A percentile compares a stretch with the other conserved stretches of the same genome.
Evolutionary conservation across 306 rosid species (phyloP).

Genomic region (Pterocarpus macrocarpus): DNA sequence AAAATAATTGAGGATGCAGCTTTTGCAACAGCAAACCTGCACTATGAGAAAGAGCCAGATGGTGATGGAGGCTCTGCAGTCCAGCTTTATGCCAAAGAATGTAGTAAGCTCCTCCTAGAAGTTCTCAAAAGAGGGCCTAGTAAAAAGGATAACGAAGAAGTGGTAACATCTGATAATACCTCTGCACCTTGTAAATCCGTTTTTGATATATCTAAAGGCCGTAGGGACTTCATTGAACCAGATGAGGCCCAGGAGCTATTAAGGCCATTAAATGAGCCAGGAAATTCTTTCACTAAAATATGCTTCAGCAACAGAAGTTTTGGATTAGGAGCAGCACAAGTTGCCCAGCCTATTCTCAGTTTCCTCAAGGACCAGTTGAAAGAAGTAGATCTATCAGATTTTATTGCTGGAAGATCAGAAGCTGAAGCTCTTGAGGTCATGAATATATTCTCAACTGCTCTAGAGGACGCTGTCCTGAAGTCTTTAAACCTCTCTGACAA

Average conservation of each 20-base stretch:
- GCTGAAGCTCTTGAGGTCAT: constrained; percentile 83
- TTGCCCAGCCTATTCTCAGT: constrained; percentile 72
- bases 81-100: constrained; percentile 95
- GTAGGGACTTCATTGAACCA: constrained; percentile 77
- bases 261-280: constrained; percentile 72
- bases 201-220: constrained; percentile 86
- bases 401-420: constrained; percentile 89
- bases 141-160: constrained; percentile 55
- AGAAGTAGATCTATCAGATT: constrained; percentile 87
- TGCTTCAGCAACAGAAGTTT: constrained; percentile 96
- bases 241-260: constrained; percentile 84
- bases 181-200: constrained; percentile 53
- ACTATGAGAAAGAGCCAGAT: constrained; percentile 84
- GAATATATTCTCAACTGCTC: constrained; percentile 77
- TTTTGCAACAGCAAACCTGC: constrained; percentile 71
- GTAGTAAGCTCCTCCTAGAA: constrained; percentile 83
- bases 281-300: constrained; percentile 82
- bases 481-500: constrained; percentile 84
- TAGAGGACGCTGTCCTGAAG: constrained; percentile 74
- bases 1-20: constrained; percentile 79
- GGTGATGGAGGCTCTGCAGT: constrained; percentile 99
- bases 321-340: constrained; percentile 75
- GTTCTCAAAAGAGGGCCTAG: constrained; percentile 76
- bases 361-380: constrained; percentile 77
- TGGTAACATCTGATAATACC: constrained; percentile 42